Base-by-base conservation (phyloP, 805 yeast genomes). In the Tanozyma kutaoensis region DNA sequence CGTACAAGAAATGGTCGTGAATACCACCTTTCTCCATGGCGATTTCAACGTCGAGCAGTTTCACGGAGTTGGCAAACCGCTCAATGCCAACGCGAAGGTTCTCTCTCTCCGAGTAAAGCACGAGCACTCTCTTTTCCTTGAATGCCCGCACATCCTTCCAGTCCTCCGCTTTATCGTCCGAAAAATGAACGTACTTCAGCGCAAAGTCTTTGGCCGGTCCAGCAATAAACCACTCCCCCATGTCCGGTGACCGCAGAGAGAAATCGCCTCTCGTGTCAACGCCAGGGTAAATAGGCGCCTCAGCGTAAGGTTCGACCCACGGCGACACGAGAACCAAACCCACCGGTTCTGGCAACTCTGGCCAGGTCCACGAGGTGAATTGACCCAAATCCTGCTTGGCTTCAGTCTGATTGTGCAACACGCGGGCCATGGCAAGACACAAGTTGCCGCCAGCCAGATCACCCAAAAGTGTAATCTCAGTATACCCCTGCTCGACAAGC, bases 151-250 rank as follows among this genome's bases (percentile, higher is more conserved):
- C n/a, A n/a, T n/a, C n/a, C n/a, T n/a, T n/a, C n/a, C n/a, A n/a
- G n/a, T n/a, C n/a, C n/a, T n/a, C n/a, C n/a, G n/a, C n/a, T n/a
- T n/a, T n/a, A n/a, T n/a, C n/a, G n/a, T n/a, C n/a, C n/a, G n/a
- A n/a, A n/a, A n/a, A n/a, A n/a, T n/a, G n/a, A n/a, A n/a, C n/a
- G n/a, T n/a, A n/a, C n/a, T n/a, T n/a, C n/a, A n/a, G n/a, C n/a
- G n/a, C n/a, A n/a, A n/a, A n/a, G n/a, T 35, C 22, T n/a, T 24
- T 22, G 22, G 34, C 34, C 13, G 37, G 14, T 8, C 43, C 50
- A 7, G 46, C 51, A n/a, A 43, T 28, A 24, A 42, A 47, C 43
- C 51, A 53, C 14, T 41, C 47, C n/a, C 58, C 61, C 50, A 52
- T 36, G 3, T 24, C 24, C 8, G 49, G 41, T 19, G 39, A 43